These are phyloP conservation scores for Candida patagonica DNA, from an alignment of 805 yeast genomes.

Conservation along the genomic window DNA sequence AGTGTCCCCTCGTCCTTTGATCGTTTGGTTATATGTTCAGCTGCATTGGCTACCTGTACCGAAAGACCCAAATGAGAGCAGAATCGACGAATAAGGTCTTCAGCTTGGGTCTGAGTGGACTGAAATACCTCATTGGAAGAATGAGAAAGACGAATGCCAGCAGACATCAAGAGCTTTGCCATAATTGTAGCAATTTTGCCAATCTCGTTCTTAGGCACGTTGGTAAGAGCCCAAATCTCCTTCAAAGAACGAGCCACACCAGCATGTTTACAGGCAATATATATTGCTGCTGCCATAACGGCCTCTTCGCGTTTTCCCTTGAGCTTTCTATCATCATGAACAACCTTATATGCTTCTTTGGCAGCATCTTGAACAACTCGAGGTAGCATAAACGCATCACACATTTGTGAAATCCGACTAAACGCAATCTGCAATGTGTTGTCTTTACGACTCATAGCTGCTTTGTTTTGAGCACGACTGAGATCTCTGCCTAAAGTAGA, in stretches of 20 bases:
- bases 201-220: conserved; percentile 89
- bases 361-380: conserved; percentile 96
- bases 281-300: conserved; percentile 93
- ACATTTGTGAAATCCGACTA: conserved; percentile 86
- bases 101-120: conserved; percentile 84
- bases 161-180: conserved; percentile 47
- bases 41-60: conserved; percentile 79
- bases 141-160: conserved; percentile 30
- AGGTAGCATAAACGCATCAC: conserved; percentile 93
- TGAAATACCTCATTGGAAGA: conserved; percentile 36
- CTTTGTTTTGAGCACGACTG: conserved; percentile 79
- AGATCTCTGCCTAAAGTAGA: conserved; percentile 81
- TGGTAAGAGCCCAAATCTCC: conserved; percentile 91
- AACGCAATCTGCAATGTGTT: conserved; percentile 82
- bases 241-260: conserved; percentile 89
- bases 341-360: conserved; percentile 87
- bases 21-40: conserved; percentile 83
- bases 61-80: conserved; percentile 89
- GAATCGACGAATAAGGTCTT: conserved; percentile 89
- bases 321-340: conserved; percentile 75
- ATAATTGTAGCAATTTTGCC: conserved; percentile 84
- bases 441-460: conserved; percentile 79
- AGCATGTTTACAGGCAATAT: conserved; percentile 91
- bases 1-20: conserved; percentile 87
- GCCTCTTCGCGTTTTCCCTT: conserved; percentile 89